Evolutionary conservation across 176 grass and related monocot genomes (phyloP).

Genomic region (Themeda triandra): DNA sequence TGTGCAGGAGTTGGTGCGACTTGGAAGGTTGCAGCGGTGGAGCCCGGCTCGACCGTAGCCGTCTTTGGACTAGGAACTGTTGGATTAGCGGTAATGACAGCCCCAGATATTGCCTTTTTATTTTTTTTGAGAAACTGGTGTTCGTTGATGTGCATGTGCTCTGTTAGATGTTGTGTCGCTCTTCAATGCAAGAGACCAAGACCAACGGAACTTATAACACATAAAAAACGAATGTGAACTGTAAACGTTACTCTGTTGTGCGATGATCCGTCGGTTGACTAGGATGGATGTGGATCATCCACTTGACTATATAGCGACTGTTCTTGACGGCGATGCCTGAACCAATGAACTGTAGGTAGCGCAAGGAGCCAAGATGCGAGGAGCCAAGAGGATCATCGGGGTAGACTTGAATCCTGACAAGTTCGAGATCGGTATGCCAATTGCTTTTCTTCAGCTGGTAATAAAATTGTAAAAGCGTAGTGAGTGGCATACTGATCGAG

Average conservation of each 20-base stretch:
- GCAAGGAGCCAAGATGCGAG: constrained; percentile 40
- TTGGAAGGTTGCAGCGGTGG: constrained; percentile 48
- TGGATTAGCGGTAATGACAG: constrained; percentile 58
- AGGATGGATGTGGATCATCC: not conserved
- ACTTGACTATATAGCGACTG: not conserved
- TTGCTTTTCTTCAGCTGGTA: not conserved
- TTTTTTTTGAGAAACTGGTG: not conserved
- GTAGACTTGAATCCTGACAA: constrained; percentile 50
- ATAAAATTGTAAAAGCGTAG: not conserved
- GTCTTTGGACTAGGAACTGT: constrained; percentile 67
- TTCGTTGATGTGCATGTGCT: not conserved
- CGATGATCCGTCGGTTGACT: not conserved
- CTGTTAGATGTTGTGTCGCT: not conserved
- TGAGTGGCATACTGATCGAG: not conserved
- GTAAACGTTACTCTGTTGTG: too few species aligned
- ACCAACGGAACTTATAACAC: not conserved
- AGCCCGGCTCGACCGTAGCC: constrained; percentile 46
- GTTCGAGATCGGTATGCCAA: constrained; percentile 16
- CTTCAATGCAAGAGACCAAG: not conserved
- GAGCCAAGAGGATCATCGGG: constrained; percentile 44
- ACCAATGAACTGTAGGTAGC: constrained; percentile 28
- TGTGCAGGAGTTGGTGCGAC: constrained; percentile 56
- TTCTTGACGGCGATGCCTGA: not conserved
- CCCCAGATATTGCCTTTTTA: too few species aligned
- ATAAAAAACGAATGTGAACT: too few species aligned